Evolutionary conservation across 495 filamentous ascomycete genomes (phyloP).

Genomic region (Schizothecium vesticola): DNA sequence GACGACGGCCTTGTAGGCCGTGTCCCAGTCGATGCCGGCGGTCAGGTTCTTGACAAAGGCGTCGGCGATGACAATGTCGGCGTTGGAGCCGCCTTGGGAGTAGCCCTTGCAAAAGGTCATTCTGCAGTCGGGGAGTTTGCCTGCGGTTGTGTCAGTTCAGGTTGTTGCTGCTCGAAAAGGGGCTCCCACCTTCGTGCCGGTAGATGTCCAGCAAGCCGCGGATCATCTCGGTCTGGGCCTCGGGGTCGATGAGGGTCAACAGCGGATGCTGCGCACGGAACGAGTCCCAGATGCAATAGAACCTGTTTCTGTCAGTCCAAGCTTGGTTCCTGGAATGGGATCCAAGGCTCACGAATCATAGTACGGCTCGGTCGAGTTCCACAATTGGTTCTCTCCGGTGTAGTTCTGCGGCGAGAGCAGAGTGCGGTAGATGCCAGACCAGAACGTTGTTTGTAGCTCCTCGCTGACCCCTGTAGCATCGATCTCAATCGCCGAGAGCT

Average conservation of each 20-base stretch:
- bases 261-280: slow-evolving; percentile 66
- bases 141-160: slow-evolving; percentile 16
- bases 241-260: slow-evolving; percentile 61
- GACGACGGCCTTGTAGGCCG: slow-evolving; percentile 62
- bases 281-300: slow-evolving; percentile 73
- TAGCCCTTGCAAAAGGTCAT: slow-evolving; percentile 61
- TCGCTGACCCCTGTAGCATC: slow-evolving; percentile 48
- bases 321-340: slow-evolving; percentile 15
- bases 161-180: slow-evolving; percentile 25
- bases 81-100: slow-evolving; percentile 71
- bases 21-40: slow-evolving; percentile 57
- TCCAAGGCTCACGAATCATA: slow-evolving; percentile 54
- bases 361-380: slow-evolving; percentile 67
- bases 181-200: slow-evolving; percentile 51
- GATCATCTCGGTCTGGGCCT: slow-evolving; percentile 61
- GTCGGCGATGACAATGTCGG: slow-evolving; percentile 64
- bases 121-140: slow-evolving; percentile 53
- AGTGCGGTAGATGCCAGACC: slow-evolving; percentile 62
- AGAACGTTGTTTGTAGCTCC: slow-evolving; percentile 57
- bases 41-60: slow-evolving; percentile 61
- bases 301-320: slow-evolving; percentile 25
- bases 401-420: slow-evolving; percentile 68
- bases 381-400: slow-evolving; percentile 68
- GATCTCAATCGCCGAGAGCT: slow-evolving; percentile 52
- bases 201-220: slow-evolving; percentile 66